These are phyloP conservation scores for Solanum paucissectum DNA, from an alignment of 257 asterid genomes.

Conservation along the genomic window DNA sequence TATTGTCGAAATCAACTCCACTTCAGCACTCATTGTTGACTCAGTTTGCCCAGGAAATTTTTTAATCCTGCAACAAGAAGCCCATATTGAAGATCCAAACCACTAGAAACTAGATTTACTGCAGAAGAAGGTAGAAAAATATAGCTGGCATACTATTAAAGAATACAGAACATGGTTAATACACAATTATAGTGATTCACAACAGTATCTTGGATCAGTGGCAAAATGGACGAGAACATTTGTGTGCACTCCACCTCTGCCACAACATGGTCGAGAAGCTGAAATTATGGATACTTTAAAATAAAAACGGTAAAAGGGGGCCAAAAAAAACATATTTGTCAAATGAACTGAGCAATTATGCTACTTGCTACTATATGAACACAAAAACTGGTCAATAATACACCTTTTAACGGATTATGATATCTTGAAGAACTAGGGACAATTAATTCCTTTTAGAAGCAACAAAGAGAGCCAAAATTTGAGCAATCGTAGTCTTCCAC, in stretches of 20 bases:
- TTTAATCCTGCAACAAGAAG: constrained; percentile 57
- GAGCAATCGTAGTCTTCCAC: background rate
- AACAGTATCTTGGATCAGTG: background rate
- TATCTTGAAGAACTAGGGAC: background rate
- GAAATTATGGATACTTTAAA: background rate
- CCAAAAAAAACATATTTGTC: background rate
- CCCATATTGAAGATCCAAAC: background rate
- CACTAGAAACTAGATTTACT: background rate
- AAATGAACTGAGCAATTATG: background rate
- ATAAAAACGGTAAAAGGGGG: background rate
- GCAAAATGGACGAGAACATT: background rate
- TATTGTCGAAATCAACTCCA: constrained; percentile 91
- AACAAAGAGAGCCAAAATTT: background rate
- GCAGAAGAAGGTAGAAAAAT: background rate
- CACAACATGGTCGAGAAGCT: background rate
- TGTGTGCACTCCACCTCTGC: background rate
- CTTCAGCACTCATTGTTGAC: constrained; percentile 96
- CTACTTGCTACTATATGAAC: background rate
- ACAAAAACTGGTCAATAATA: background rate
- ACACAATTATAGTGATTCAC: background rate
- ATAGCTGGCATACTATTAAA: background rate
- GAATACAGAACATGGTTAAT: background rate
- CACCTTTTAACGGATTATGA: background rate
- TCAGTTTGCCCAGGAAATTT: constrained; percentile 99
- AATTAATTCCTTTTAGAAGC: background rate